Percentiles rank a stretch among this genome's conserved stretches.
Conservation (phyloP, 805 yeast genomes). For the Wickerhamomyces mucosus region DNA sequence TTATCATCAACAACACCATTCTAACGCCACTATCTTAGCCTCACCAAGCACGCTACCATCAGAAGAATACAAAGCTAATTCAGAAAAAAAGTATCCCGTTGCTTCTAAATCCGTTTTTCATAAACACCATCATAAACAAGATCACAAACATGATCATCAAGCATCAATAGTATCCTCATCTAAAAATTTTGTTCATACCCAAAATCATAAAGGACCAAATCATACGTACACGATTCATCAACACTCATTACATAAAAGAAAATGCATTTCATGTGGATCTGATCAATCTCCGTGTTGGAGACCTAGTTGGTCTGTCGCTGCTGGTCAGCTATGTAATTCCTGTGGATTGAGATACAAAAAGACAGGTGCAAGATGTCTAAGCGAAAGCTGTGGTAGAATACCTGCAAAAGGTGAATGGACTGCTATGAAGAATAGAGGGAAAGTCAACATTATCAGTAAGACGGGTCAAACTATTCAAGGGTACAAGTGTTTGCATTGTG, state of each 20-base stretch:
- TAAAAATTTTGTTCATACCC: conserved; percentile 18
- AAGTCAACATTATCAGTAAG: conserved; percentile 22
- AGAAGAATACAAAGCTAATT: too few species aligned
- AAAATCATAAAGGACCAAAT: conserved; percentile 19
- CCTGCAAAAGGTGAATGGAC: conserved; percentile 97
- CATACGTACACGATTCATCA: conserved; percentile 22
- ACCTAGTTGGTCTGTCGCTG: conserved; percentile 86
- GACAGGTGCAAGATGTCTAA: conserved; percentile 84
- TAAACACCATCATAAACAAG: neutral
- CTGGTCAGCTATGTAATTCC: conserved; percentile 94
- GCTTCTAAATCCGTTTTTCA: conserved; percentile 2
- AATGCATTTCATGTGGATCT: conserved; percentile 84
- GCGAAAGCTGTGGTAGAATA: conserved; percentile 66
- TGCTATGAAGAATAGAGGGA: conserved; percentile 69
- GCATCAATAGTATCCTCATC: neutral
- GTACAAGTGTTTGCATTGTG: conserved; percentile 51
- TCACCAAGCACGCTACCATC: too few species aligned
- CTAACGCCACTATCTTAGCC: neutral
- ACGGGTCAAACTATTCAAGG: conserved; percentile 22
- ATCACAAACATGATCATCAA: conserved; percentile 5
- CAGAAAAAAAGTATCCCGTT: conserved; percentile 3
- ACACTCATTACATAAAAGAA: conserved; percentile 29
- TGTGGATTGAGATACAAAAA: conserved; percentile 94
- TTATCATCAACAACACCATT: conserved; percentile 3
- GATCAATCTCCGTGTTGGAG: conserved; percentile 97